Conservation (phyloP, 176 grass and related monocot genomes). For the Typha latifolia region DNA sequence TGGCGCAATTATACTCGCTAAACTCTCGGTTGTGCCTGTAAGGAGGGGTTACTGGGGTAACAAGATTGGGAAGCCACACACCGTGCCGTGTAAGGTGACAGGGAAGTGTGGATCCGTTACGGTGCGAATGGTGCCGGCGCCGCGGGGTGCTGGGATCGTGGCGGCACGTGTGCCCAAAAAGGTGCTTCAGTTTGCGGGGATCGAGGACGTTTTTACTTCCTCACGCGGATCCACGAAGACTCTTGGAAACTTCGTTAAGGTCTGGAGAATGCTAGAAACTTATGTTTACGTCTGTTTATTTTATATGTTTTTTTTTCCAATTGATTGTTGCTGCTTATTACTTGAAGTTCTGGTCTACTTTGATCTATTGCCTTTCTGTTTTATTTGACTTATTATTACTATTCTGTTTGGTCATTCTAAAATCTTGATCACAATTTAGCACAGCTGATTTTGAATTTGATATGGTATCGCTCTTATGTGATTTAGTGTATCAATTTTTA, state of each 20-base stretch:
- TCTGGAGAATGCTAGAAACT: slow-evolving; percentile 1
- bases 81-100: slow-evolving; percentile 84
- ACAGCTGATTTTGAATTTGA: too few relatives aligned
- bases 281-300: neutral
- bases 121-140: slow-evolving; percentile 75
- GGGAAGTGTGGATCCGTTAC: slow-evolving; percentile 83
- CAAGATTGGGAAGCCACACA: slow-evolving; percentile 78
- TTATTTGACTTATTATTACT: neutral
- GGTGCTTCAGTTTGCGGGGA: slow-evolving; percentile 76
- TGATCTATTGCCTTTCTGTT: neutral
- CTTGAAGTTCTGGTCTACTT: too few relatives aligned
- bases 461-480: too few relatives aligned
- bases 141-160: slow-evolving; percentile 59
- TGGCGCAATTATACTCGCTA: slow-evolving; percentile 80
- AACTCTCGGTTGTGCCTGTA: slow-evolving; percentile 66
- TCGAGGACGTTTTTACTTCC: slow-evolving; percentile 71
- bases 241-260: slow-evolving; percentile 87
- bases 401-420: too few relatives aligned
- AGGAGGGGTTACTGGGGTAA: slow-evolving; percentile 86
- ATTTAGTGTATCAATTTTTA: too few relatives aligned
- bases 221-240: slow-evolving; percentile 73
- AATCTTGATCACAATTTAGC: too few relatives aligned
- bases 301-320: neutral
- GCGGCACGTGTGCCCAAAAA: slow-evolving; percentile 71
- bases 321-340: neutral